phyloP scores from a whole-genome alignment of 2,329 filamentous ascomycete species.

The Boeremia exigua region DNA sequence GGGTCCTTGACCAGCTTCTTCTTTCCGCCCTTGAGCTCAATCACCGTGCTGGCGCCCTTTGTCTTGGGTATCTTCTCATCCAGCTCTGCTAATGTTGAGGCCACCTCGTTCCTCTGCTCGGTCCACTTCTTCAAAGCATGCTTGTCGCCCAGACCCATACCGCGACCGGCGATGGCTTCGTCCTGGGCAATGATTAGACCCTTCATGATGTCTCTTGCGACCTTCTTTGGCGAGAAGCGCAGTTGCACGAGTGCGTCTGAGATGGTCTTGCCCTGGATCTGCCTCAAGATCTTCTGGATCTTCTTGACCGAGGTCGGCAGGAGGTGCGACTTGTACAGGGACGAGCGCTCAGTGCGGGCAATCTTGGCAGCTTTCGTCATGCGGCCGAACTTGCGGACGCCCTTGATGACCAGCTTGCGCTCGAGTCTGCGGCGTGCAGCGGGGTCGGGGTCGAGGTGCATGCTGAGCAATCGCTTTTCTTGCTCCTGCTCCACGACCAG shows the following conservation, averaged over 20 bases:
- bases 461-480: constrained; percentile 62
- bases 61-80: constrained; percentile 41
- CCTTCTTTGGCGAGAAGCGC: constrained; percentile 94
- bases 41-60: constrained; percentile 52
- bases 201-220: constrained; percentile 77
- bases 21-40: constrained; percentile 77
- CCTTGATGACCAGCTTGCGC: constrained; percentile 80
- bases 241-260: constrained; percentile 95
- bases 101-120: constrained; percentile 19
- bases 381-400: constrained; percentile 71
- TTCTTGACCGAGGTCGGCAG: constrained; percentile 93
- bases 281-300: constrained; percentile 80
- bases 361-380: constrained; percentile 71
- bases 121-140: constrained; percentile 29
- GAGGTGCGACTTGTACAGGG: constrained; percentile 67
- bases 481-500: constrained; percentile 18
- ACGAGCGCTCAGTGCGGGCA: constrained; percentile 67
- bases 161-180: constrained; percentile 76
- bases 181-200: constrained; percentile 84
- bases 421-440: constrained; percentile 75
- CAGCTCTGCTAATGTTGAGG: constrained; percentile 15
- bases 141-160: constrained; percentile 74
- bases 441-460: constrained; percentile 74
- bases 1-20: constrained; percentile 74
- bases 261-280: constrained; percentile 91